Evolutionary conservation across 106 monocot species (phyloP), one percentile per base, ranked within the genome.

Genomic region (Phalaenopsis equestris): DNA sequence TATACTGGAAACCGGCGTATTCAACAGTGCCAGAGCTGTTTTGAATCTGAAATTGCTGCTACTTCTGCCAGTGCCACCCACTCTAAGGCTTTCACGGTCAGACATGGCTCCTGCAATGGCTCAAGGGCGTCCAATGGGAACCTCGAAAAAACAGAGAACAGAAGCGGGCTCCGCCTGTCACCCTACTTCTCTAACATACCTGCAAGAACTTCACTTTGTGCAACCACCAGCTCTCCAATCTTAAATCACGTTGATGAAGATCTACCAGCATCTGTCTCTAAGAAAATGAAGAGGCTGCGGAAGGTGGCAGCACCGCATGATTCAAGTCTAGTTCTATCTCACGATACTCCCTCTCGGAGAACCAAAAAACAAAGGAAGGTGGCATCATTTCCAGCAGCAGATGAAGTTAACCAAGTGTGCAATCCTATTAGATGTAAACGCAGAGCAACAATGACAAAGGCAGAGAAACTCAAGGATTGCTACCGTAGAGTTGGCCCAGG

Each of bases 401-500:
- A 21, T 49, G 24, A 21, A 10, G 49, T 15, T 47, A 21, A 52
- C 49, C 2, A 24, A 24, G 1, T 76, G 9, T 49, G 2, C 4
- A 49, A 52, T 11, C 5, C 24, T 23, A 24, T 9, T 23, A 52
- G 49, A 47, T 52, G 76, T 49, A 16, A 45, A 36, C 1, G 14
- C 8, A 14, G 24, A 76, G 12, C 6, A 47, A 49, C 49, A 24
- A 24, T 76, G 76, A 52, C 48, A 24, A 76, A 48, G 48, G 47
- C n/a, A 48, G 85, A 87, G 81, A 87, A 86, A 52, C 61, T 10
- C 58, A 67, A 37, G 42, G 81, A 90, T 55, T 78, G 52, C 2
- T 87, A 90, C 36, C 77, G 70, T 5, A 85, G 90, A 76, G 79
- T 90, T 17, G 30, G 36, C 1, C 70, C n/a, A 2, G 67, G 75